Evolutionary conservation across 192 early-diverging fungal species (phyloP).

Genomic region (Podila horticola): DNA sequence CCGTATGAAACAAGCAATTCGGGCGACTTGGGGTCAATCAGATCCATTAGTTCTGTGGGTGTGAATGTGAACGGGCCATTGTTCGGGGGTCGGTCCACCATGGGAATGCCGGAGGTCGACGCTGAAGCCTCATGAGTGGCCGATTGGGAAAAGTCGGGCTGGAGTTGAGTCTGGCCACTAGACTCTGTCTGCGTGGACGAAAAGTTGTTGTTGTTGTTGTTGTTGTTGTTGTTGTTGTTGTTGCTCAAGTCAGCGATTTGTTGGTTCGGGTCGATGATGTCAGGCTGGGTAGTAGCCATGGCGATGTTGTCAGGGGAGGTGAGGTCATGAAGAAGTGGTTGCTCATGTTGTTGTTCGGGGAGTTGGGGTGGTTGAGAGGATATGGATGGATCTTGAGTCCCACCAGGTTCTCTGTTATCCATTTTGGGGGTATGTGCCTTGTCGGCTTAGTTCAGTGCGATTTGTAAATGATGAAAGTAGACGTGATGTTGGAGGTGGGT

Average conservation of each 20-base stretch:
- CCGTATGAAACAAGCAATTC: slow-evolving; percentile 52
- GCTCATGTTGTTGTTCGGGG: slow-evolving; percentile 2
- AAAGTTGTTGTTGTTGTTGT: slow-evolving; percentile 2
- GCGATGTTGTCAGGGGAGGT: neutral
- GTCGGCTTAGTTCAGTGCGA: neutral
- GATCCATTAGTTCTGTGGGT: slow-evolving; percentile 54
- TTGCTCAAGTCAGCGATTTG: neutral
- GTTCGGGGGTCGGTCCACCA: slow-evolving; percentile 10
- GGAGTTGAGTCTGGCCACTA: neutral
- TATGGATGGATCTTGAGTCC: neutral
- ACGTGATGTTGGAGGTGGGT: too few species aligned
- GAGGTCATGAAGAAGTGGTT: neutral
- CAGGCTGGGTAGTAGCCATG: neutral
- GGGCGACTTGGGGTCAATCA: slow-evolving; percentile 70
- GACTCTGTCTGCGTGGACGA: too few species aligned
- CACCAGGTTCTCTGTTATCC: neutral
- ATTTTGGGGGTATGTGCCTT: neutral
- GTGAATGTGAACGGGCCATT: slow-evolving; percentile 63
- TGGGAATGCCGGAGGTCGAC: neutral
- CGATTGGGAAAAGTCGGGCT: neutral
- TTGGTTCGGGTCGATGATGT: neutral
- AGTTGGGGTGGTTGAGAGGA: neutral
- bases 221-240: slow-evolving; percentile 3
- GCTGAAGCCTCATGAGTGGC: neutral
- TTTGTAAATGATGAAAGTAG: neutral